Conservation (phyloP, 257 asterid genomes). For the Fraxinus excelsior region DNA sequence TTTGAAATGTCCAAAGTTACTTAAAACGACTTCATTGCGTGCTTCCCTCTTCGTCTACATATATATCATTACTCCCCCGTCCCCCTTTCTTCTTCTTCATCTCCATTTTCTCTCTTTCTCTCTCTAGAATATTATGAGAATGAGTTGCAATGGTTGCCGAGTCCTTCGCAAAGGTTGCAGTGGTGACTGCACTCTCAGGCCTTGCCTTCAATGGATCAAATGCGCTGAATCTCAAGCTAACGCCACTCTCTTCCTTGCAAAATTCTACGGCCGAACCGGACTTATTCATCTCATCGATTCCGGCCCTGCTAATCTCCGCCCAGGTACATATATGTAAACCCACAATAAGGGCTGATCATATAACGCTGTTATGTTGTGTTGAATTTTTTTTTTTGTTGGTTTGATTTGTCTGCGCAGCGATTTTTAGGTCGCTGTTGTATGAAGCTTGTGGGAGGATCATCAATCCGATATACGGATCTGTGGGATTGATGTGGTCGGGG, state of each 20-base stretch:
- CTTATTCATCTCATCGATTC: conserved; percentile 72
- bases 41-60: conserved; percentile 13
- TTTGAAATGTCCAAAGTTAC: too few relatives aligned
- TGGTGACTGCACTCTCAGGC: conserved; percentile 54
- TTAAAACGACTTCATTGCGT: background rate
- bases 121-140: conserved; percentile 23
- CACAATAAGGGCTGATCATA: background rate
- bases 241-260: conserved; percentile 84
- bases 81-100: conserved; percentile 18
- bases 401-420: conserved; percentile 32
- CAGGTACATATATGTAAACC: conserved; percentile 37
- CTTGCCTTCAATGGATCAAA: conserved; percentile 69
- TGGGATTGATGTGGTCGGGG: conserved; percentile 68
- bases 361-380: background rate
- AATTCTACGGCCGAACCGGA: conserved; percentile 88
- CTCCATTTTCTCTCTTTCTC: conserved; percentile 16
- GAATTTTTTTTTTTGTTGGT: background rate
- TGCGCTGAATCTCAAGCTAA: conserved; percentile 72
- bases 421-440: conserved; percentile 59
- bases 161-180: conserved; percentile 83
- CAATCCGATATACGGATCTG: conserved; percentile 67
- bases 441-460: conserved; percentile 91
- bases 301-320: conserved; percentile 61
- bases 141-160: conserved; percentile 93
- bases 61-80: conserved; percentile 27